Evolutionary conservation across 164 flowering plant genomes (phyloP).

Genomic region (Hamamelis virginiana): DNA sequence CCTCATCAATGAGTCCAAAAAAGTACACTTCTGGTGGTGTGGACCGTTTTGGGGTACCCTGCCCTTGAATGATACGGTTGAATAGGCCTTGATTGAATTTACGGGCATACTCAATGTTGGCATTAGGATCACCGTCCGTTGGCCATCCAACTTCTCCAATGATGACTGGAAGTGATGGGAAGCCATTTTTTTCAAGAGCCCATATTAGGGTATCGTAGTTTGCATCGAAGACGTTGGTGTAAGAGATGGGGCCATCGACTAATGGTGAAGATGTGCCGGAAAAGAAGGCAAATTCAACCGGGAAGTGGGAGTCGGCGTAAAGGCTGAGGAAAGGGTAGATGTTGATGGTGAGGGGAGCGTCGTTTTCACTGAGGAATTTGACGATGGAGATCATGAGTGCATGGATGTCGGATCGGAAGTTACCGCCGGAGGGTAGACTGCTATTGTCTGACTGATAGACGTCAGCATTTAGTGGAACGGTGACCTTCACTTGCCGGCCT

Average conservation of each 20-base stretch:
- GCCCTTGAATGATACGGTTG: conserved; percentile 37
- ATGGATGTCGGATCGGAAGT: conserved; percentile 75
- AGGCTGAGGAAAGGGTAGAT: conserved; percentile 92
- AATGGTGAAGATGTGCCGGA: conserved; percentile 45
- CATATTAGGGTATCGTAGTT: conserved; percentile 76
- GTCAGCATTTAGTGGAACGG: no score
- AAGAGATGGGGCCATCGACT: conserved; percentile 64
- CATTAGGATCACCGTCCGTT: conserved; percentile 66
- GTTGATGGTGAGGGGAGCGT: conserved; percentile 62
- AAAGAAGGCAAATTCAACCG: conserved; percentile 78
- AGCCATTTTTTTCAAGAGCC: conserved; percentile 78
- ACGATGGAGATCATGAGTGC: conserved; percentile 62
- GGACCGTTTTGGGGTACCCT: conserved; percentile 65
- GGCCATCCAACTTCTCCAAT: conserved; percentile 93
- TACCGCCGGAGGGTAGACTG: conserved; percentile 71
- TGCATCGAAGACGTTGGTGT: conserved; percentile 82
- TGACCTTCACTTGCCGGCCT: no score
- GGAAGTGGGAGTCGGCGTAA: conserved; percentile 69
- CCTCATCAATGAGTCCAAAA: conserved; percentile 72
- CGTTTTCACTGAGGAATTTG: conserved; percentile 62
- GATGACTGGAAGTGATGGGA: conserved; percentile 53
- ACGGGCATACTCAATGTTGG: conserved; percentile 49
- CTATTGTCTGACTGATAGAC: conserved; percentile 65
- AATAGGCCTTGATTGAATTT: conserved; percentile 74
- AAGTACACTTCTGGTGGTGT: conserved; percentile 59